Conservation (phyloP, 306 rosid species). For the Hippophae rhamnoides region DNA sequence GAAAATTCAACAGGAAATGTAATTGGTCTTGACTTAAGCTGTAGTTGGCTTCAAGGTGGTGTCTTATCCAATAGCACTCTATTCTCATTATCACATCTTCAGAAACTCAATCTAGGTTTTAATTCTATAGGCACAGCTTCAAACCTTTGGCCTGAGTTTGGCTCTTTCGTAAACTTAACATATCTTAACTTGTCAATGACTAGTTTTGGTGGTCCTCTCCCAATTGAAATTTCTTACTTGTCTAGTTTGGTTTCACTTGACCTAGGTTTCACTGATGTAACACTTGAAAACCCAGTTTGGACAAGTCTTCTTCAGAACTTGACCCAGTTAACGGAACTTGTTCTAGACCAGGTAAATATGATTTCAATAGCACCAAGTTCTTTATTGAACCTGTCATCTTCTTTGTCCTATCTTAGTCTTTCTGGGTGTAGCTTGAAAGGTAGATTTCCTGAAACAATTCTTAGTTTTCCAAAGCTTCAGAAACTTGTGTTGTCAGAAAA, state of each 20-base stretch:
- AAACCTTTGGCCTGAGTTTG: not conserved
- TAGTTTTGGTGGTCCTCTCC: not conserved
- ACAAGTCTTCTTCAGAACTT: not conserved
- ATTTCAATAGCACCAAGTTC: not conserved
- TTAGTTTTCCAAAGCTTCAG: constrained; percentile 1
- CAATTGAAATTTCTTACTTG: not conserved
- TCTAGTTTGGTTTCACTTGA: not conserved
- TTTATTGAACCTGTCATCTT: constrained; percentile 1
- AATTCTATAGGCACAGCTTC: constrained; percentile 2
- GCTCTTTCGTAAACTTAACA: not conserved
- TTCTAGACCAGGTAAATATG: not conserved
- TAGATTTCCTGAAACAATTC: not conserved
- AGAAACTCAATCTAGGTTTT: not conserved
- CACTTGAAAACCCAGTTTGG: not conserved
- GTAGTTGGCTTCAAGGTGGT: constrained; percentile 5
- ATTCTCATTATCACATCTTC: not conserved
- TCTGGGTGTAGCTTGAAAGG: not conserved
- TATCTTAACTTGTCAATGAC: constrained; percentile 5
- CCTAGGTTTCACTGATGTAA: not conserved
- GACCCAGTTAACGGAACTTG: not conserved
- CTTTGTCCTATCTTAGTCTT: constrained; percentile 4
- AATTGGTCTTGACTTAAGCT: constrained; percentile 9
- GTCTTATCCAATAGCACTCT: constrained; percentile 8
- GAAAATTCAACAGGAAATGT: not conserved
- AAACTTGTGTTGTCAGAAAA: not conserved